Evolutionary conservation across 2,329 filamentous ascomycete species (phyloP).

Genomic region (Tothia fuscella): DNA sequence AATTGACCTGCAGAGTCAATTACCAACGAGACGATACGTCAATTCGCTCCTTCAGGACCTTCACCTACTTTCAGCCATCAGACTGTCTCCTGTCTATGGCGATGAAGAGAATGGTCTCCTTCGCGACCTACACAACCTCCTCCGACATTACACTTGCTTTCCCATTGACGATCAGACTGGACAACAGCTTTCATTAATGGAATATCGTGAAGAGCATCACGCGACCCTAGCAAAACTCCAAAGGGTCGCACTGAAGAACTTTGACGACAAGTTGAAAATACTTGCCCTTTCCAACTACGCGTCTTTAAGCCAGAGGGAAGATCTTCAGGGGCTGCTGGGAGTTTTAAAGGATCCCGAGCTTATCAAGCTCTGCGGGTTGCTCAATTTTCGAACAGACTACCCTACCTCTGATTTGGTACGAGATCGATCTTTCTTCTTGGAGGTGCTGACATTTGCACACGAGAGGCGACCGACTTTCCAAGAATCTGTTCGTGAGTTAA

Average conservation of each 20-base stretch:
- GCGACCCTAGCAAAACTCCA: constrained; percentile 67
- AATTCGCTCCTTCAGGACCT: constrained; percentile 80
- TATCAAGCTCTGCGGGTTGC: constrained; percentile 50
- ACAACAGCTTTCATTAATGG: constrained; percentile 55
- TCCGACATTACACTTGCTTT: constrained; percentile 80
- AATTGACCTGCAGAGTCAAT: constrained; percentile 79
- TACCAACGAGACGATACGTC: constrained; percentile 87
- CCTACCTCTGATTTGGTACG: constrained; percentile 55
- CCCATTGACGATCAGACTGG: constrained; percentile 86
- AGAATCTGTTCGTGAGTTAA: constrained; percentile 58
- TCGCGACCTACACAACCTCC: constrained; percentile 66
- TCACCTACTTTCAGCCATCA: constrained; percentile 66
- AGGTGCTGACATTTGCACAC: constrained; percentile 62
- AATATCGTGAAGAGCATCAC: constrained; percentile 73
- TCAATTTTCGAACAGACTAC: constrained; percentile 75
- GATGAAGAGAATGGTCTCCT: constrained; percentile 64
- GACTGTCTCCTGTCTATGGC: constrained; percentile 65
- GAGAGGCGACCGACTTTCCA: constrained; percentile 75
- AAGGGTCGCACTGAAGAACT: constrained; percentile 63
- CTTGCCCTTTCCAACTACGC: constrained; percentile 87
- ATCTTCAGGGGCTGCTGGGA: constrained; percentile 65
- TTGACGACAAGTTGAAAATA: constrained; percentile 83
- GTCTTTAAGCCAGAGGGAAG: constrained; percentile 67
- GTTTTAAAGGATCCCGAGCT: constrained; percentile 65
- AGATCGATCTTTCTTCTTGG: constrained; percentile 53